Conservation (phyloP, 139 green algal genomes). For the Chlamydomonas applanata region DNA sequence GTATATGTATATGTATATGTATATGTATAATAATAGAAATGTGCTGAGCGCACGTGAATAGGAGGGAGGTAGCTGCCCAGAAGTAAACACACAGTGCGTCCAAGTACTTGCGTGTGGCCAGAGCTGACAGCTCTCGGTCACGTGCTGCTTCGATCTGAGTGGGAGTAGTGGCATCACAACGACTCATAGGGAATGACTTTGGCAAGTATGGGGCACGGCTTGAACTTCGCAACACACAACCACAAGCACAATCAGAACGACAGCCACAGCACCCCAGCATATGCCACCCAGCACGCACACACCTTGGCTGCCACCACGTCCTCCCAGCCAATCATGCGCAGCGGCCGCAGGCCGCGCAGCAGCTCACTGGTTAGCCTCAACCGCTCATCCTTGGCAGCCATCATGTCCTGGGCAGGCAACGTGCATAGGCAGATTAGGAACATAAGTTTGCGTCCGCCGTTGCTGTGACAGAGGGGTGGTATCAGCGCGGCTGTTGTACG, state of each 20-base stretch:
- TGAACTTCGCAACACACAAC: too few species aligned
- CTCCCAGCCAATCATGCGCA: conserved; percentile 75
- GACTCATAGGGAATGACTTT: too few species aligned
- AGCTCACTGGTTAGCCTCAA: conserved; percentile 33
- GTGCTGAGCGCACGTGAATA: conserved; percentile 49
- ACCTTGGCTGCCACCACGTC: conserved; percentile 28
- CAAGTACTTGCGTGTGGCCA: conserved; percentile 83
- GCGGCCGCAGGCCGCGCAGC: conserved; percentile 50
- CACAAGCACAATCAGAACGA: too few species aligned
- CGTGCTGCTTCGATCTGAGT: conserved; percentile 28
- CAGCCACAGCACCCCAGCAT: too few species aligned
- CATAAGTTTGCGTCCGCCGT: too few species aligned
- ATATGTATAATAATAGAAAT: not conserved
- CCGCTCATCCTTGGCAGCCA: conserved; percentile 64
- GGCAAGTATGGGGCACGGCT: too few species aligned
- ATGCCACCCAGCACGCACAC: not conserved
- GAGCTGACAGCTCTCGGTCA: conserved; percentile 43
- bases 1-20: too few species aligned
- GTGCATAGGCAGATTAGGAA: not conserved
- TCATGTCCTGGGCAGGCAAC: conserved; percentile 46
- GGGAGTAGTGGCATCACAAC: too few species aligned
- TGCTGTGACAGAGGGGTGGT: too few species aligned
- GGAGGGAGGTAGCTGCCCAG: conserved; percentile 79
- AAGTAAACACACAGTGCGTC: conserved; percentile 91
- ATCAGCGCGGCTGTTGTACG: too few species aligned